Evolutionary conservation across 2,329 filamentous ascomycete genomes (phyloP).

Genomic region (Claviceps digitariae): DNA sequence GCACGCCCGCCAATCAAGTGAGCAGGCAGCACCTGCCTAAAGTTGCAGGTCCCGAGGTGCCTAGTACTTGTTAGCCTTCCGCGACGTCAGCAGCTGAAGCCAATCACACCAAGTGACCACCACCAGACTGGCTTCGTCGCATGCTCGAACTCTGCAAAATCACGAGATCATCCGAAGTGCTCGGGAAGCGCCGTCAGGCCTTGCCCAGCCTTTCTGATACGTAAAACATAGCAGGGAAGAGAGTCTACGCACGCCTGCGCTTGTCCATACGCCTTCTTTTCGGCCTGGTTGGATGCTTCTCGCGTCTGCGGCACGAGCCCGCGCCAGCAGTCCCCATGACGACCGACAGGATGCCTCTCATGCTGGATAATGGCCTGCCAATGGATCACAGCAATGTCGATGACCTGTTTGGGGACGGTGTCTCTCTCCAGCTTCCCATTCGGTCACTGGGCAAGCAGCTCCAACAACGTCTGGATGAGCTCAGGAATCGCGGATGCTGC

Average conservation of each 20-base stretch:
- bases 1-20: not conserved
- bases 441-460: conserved; percentile 42
- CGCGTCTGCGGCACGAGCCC: not conserved
- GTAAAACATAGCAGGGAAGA: not conserved
- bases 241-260: not conserved
- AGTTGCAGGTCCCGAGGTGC: not conserved
- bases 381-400: conserved; percentile 48
- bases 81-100: not conserved
- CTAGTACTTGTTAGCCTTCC: not conserved
- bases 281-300: not conserved
- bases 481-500: conserved; percentile 63
- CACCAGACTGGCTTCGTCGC: not conserved
- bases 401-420: conserved; percentile 63
- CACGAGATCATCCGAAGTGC: not conserved
- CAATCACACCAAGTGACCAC: not conserved
- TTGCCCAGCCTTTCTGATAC: not conserved
- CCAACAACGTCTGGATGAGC: conserved; percentile 60
- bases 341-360: conserved; percentile 29
- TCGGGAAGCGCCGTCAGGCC: not conserved
- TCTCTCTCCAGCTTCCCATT: conserved; percentile 42
- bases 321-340: conserved; percentile 21
- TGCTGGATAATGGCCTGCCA: conserved; percentile 29
- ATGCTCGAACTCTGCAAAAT: not conserved
- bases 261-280: not conserved
- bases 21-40: not conserved